These are phyloP conservation scores for Ceratobasidium sp. DNA, from an alignment of 1,284 basidiomycete genomes.

Conservation along the genomic window DNA sequence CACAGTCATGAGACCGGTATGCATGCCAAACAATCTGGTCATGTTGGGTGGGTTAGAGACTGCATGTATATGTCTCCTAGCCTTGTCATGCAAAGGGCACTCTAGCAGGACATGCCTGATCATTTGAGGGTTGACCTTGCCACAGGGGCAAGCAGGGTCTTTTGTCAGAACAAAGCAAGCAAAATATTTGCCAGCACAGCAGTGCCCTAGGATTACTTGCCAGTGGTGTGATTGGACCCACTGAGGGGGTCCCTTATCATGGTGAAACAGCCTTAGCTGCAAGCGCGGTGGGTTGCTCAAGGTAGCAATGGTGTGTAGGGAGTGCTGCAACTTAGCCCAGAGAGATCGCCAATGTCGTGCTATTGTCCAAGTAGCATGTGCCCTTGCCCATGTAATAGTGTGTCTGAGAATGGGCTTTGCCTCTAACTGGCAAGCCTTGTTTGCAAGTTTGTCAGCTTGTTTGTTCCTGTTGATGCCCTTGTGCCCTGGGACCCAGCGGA, in stretches of 20 bases:
- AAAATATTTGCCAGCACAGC: not conserved
- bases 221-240: not conserved
- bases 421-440: conserved; percentile 12
- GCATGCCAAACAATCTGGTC: not conserved
- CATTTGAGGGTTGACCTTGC: not conserved
- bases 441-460: conserved; percentile 4
- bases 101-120: not conserved
- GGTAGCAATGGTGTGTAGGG: not conserved
- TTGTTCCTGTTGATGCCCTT: not conserved
- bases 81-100: not conserved
- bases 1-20: not conserved
- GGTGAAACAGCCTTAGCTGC: no score
- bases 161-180: not conserved
- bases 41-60: not conserved
- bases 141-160: not conserved
- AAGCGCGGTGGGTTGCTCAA: not conserved
- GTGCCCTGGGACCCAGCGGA: not conserved
- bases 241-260: not conserved
- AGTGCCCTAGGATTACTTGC: not conserved
- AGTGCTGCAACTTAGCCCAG: not conserved
- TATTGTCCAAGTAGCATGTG: not conserved
- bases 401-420: not conserved
- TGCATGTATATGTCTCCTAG: not conserved
- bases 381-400: conserved; percentile 12
- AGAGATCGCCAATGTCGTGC: not conserved